Evolutionary conservation across 2,329 filamentous ascomycete species (phyloP), one percentile per base, ranked within the genome.

Genomic region (Xylariaceae sp.): DNA sequence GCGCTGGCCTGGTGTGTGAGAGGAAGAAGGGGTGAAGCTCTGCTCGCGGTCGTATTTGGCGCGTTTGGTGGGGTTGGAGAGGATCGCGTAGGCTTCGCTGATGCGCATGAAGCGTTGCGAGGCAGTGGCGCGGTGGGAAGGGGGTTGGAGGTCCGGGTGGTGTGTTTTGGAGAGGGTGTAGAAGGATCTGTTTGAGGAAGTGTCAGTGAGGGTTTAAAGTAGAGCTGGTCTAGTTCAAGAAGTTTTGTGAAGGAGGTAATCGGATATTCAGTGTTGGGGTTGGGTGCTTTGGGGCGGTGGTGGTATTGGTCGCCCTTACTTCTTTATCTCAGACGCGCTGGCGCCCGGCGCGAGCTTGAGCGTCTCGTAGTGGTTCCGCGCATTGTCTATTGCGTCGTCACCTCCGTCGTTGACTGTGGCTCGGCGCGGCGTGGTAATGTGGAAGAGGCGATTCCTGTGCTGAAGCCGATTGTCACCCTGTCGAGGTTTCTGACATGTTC

Each of bases 151-250:
- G 75, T 98, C 93, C 1, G 93, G 93, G 68, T 98, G 93, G 76
- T 95, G 85, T 43, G 78, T 72, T 69, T 96, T 95, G 62, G 90
- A 95, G 64, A 97, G 86, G 50, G 77, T 69, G 76, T 96, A 97
- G 79, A 96, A 98, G 55, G 80, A 80, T 59, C 79, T 83, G 47
- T 22, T 4, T 40, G 6, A n/a, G 12, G 33, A 40, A 16, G 10
- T 16, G 27, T 19, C 22, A 14, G 19, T 32, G 21, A 14, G 37
- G 16, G 22, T 19, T 32, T 34, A 25, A 21, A 22, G 12, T 22
- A 3, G 10, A 16, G 21, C 34, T 20, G 40, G 12, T 23, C 22
- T 17, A 16, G 45, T 36, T 20, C 48, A 37, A 21, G 14, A 35
- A 33, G 14, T 23, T 21, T 35, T 12, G 7, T 35, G 11, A 16